Evolutionary conservation across 106 monocot genomes (phyloP), one percentile per base, ranked within the genome.

Genomic region (Platanthera guangdongensis): DNA sequence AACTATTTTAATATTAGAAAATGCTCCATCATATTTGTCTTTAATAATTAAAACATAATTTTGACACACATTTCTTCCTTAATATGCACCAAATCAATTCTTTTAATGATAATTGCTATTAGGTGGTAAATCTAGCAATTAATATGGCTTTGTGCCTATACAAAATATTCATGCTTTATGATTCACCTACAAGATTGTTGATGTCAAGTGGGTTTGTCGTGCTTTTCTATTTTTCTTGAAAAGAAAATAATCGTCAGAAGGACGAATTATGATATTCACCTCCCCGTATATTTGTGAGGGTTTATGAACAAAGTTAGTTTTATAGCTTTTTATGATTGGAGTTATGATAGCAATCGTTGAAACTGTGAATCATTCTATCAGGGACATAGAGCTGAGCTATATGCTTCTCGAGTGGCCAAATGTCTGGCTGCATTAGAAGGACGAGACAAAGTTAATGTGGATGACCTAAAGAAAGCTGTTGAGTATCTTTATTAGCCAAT

Each of bases 401-500:
- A 90, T 85, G 99, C 99, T 85, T 81, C 92, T 83, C 87, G 94
- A 81, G 99, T 99, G 48, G 99, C 99, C 54, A 99, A 92, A 92
- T 99, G 94, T 80, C 77, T 99, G 57, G 92, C 99, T 80, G 94
- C 99, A 74, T 77, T 99, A 76, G 99, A 99, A 73, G 94, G 92
- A 46, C 94, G 99, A 73, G 99, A 99, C 85, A 92, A 92, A 84
- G 92, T 99, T 45, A 78, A 80, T 76, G 92, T 89, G 71, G 99
- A 99, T 81, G 99, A 99, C 79, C 99, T 99, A 50, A 99, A 99
- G 88, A 99, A 94, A 88, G 89, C 99, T 74, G 99, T 97, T 85
- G 76, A 89, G 84, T 85, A 84, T 83, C 71, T 48, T 76, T 62
- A 70, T 48, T 25, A 48, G 47, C 70, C 11, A 6, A 48, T n/a